These are phyloP conservation scores for Aspergillus quadrilineatus DNA, from an alignment of 2,329 filamentous ascomycete species.

Conservation along the genomic window DNA sequence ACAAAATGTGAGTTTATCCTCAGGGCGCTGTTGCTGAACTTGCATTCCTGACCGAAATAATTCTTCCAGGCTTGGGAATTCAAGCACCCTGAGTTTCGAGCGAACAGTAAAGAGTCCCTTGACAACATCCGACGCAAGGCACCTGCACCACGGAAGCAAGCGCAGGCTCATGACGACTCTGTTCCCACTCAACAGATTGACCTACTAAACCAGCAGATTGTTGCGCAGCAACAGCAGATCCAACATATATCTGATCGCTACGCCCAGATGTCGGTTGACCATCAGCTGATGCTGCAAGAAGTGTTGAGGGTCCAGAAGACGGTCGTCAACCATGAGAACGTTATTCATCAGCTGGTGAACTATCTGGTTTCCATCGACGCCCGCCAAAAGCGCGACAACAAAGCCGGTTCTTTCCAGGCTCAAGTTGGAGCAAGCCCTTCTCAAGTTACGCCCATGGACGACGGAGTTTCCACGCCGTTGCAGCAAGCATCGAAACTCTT, in stretches of 20 bases:
- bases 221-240: conserved; percentile 88
- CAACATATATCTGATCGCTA: conserved; percentile 83
- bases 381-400: conserved; percentile 62
- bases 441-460: conserved; percentile 53
- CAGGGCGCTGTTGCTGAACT: background rate
- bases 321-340: conserved; percentile 68
- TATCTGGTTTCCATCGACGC: conserved; percentile 65
- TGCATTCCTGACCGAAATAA: conserved; percentile 14
- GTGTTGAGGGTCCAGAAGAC: conserved; percentile 66
- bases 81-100: conserved; percentile 93
- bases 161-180: conserved; percentile 67
- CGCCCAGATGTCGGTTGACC: conserved; percentile 69
- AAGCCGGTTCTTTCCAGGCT: conserved; percentile 44
- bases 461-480: conserved; percentile 65
- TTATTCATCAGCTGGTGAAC: conserved; percentile 70
- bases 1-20: conserved; percentile 58
- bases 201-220: conserved; percentile 80
- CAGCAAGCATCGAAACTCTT: conserved; percentile 67
- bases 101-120: conserved; percentile 91
- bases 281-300: conserved; percentile 64
- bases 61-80: conserved; percentile 82
- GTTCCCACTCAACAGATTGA: conserved; percentile 85
- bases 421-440: conserved; percentile 45
- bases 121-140: conserved; percentile 97
- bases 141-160: conserved; percentile 77